Evolutionary conservation across 1,139 yeast genomes (phyloP), one percentile per base, ranked within the genome.

Genomic region (Sugiyamaella sp.): DNA sequence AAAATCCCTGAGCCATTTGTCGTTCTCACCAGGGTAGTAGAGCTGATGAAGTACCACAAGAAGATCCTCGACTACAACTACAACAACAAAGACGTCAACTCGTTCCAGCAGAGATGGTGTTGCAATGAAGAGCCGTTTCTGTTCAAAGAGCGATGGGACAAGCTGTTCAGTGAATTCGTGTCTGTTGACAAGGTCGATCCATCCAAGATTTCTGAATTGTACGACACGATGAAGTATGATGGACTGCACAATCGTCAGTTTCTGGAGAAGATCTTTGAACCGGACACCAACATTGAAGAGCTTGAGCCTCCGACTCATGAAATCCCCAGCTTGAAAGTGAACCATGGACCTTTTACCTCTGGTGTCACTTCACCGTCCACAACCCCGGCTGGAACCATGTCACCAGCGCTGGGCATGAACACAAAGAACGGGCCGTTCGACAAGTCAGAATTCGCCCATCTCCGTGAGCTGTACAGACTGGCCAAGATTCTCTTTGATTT

Each of bases 211-310:
- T 87, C 96, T 43, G 99, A 95, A 71, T 78, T 95, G 57, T 95
- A 95, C 68, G 99, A 95, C 70, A 91, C 99, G 0, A 93, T 95
- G 97, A 95, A 95, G 72, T 93, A 89, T 67, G 99, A 95, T 73
- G 99, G 98, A 5, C 77, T 95, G 57, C 99, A 95, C 70, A 95
- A 95, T 70, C 80, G 99, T 53, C 88, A 86, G 44, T 93, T 95
- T 68, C 75, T 95, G 68, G 89, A 87, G 66, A 82, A 82, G 60
- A 85, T 91, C 4, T 95, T 95, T 68, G 78, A 85, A 45, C 90
- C 88, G 49, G 89, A 85, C 60, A 81, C 84, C 2, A 59, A 54
- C 10, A 53, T 63, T 20, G 57, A 50, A 4, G 62, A 58, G 35
- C 60, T 56, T 22, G 57, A 59, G 33, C 66, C 71, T 55, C 57